A percentile compares a stretch with the other conserved stretches of the same genome.
Conservation (phyloP, 345 rosid genomes). For the Salix exigua region DNA sequence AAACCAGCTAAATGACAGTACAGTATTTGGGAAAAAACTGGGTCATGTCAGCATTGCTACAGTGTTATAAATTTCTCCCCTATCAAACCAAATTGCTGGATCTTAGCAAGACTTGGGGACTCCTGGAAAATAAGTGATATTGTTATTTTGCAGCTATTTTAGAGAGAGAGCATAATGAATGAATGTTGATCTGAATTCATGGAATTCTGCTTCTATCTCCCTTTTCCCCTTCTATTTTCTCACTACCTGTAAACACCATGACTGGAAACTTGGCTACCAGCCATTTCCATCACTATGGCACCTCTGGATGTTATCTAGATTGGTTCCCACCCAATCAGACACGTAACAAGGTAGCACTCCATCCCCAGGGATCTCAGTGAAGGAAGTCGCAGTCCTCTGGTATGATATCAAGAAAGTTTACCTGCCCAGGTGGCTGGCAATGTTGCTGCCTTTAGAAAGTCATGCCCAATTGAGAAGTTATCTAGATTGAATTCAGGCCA, state of each 20-base stretch:
- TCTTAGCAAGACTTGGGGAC: too few species aligned
- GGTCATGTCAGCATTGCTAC: not conserved
- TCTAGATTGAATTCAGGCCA: not conserved
- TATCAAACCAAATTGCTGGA: not conserved
- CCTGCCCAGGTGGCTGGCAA: not conserved
- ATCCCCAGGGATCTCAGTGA: not conserved
- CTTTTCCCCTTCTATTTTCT: not conserved
- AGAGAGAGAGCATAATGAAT: not conserved
- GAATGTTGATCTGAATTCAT: not conserved
- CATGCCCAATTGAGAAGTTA: not conserved
- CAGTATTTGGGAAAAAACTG: not conserved
- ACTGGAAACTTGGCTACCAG: not conserved
- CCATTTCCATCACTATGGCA: not conserved
- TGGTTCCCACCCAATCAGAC: not conserved
- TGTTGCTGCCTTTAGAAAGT: not conserved
- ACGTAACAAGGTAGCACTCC: not conserved
- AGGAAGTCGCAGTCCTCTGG: not conserved
- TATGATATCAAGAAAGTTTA: not conserved
- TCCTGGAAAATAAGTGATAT: too few species aligned
- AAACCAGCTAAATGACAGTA: not conserved
- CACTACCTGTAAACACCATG: not conserved
- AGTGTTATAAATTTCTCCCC: not conserved
- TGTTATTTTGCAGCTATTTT: too few species aligned
- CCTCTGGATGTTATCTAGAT: not conserved
- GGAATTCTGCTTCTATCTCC: not conserved